Conservation (phyloP, 768 basidiomycete species). For the Tylopilus felleus region DNA sequence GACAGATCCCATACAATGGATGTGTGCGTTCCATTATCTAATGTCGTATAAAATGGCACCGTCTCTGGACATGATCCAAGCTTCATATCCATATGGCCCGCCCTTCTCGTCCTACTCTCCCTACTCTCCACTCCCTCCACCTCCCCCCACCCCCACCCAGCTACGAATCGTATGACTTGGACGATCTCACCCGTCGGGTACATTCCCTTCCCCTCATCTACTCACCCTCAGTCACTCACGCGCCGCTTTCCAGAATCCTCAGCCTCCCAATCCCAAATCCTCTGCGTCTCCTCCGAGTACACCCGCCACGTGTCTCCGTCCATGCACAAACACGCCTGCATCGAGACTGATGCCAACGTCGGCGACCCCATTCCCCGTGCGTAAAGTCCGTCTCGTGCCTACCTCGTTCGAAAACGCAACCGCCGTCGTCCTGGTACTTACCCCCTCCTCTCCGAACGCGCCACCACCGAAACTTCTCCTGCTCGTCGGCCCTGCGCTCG, state of each 20-base stretch:
- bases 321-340: neutral
- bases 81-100: too few relatives aligned
- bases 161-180: slow-evolving; percentile 4
- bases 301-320: slow-evolving; percentile 14
- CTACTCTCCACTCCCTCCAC: slow-evolving; percentile 49
- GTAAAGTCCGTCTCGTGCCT: slow-evolving; percentile 43
- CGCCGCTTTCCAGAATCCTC: neutral
- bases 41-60: too few relatives aligned
- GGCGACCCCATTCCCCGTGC: slow-evolving; percentile 11
- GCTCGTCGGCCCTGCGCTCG: slow-evolving; percentile 48
- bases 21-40: too few relatives aligned
- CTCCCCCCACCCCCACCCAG: slow-evolving; percentile 26
- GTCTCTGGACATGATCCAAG: too few relatives aligned
- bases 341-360: too few relatives aligned
- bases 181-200: slow-evolving; percentile 14
- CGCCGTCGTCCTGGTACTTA: slow-evolving; percentile 46
- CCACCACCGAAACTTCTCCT: slow-evolving; percentile 35
- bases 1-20: too few relatives aligned
- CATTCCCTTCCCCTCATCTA: neutral
- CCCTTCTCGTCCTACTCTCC: slow-evolving; percentile 47
- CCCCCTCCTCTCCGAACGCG: slow-evolving; percentile 25
- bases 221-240: neutral
- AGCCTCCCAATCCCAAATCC: neutral
- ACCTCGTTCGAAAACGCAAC: slow-evolving; percentile 52
- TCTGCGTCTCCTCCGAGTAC: slow-evolving; percentile 29